Evolutionary conservation across 1,139 yeast genomes (phyloP), one percentile per base, ranked within the genome.

Genomic region (Pichia sp.): DNA sequence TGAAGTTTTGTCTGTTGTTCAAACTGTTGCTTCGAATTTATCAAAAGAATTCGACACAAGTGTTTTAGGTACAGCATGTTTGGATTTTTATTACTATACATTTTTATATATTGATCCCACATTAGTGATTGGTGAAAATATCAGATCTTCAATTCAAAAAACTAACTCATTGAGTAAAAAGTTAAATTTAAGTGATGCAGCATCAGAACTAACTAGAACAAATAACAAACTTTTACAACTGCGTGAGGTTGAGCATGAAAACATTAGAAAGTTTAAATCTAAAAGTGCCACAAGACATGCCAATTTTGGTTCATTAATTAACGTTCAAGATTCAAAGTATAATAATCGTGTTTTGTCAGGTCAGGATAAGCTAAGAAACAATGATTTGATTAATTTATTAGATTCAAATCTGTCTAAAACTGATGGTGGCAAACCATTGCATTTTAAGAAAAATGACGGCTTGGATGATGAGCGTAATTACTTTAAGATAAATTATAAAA

Each of bases 301-400:
- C 5, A 76, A 96, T 44, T 93, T 93, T 71, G 99, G 99, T 1
- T 83, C 98, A 0, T 72, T 91, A 58, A 68, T 90, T 13, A 84
- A 96, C 1, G 74, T 90, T 33, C 80, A 83, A 55, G 77, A 81
- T 33, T 50, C 47, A 30, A 73, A 76, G 16, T 79, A 78, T 52
- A 75, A 77, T 54, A 79, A 77, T 45, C 70, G 87, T 30, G 80
- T 88, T 18, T 80, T 89, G 0, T 81, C 96, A 0, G 96, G 96
- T 5, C 91, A 87, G 58, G 81, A 56, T 18, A 60, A 59, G 29
- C 51, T 63, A 22, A 31, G 56, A 25, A 58, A 56, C 44, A 44
- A 52, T 6, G 62, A 61, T 49, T 44, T 60, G 8, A 39, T 65
- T 10, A 62, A 62, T 25, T 57, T 63, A 25, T 52, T 66, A 19